Base-by-base conservation (phyloP, 305 asterid genomes). In the Fraxinus floribunda region DNA sequence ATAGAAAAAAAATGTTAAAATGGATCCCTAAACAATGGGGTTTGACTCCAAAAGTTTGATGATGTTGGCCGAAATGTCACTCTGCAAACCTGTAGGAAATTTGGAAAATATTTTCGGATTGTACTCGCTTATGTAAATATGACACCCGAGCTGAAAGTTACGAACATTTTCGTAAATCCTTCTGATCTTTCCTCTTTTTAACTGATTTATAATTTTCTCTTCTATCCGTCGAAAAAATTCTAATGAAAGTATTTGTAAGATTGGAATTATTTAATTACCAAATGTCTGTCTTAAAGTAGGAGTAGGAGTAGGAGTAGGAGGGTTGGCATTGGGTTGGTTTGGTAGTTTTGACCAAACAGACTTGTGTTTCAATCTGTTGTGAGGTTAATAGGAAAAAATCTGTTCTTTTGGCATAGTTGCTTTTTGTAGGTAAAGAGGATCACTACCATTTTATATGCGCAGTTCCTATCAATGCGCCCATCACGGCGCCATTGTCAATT, bases 401-500 rank as follows among this genome's bases (percentile, higher is more conserved):
- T 35, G 39, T 36, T 36, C 80, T 81, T 60, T 57, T 15, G 80
- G 76, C 18, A 18, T 81, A 34, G 4, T 16, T 4, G 29, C 39
- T 24, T 20, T 26, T 76, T 26, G 77, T 64, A 76, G 77, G 81
- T 64, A 7, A 66, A 76, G 8, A 81, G 76, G 77, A 22, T 29
- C 70, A 77, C 80, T 26, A 41, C 84, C 38, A 75, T 39, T 74
- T 55, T 20, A 75, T 75, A 7, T 30, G 32, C 26, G 29, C 62
- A 49, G 81, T 78, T 82, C 75, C 84, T 82, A 88, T 86, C 86
- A 83, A 44, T 86, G 89, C 92, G 92, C 84, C 83, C 85, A 84
- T 90, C 91, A 84, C 92, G 91, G 87, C 78, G 83, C 78, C 38
- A 55, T 38, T 78, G 64, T 72, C 49, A 36, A 49, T 41, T 32